These are phyloP conservation scores for Macrocystidia cucumis DNA, from an alignment of 1,284 basidiomycete genomes.

Conservation along the genomic window DNA sequence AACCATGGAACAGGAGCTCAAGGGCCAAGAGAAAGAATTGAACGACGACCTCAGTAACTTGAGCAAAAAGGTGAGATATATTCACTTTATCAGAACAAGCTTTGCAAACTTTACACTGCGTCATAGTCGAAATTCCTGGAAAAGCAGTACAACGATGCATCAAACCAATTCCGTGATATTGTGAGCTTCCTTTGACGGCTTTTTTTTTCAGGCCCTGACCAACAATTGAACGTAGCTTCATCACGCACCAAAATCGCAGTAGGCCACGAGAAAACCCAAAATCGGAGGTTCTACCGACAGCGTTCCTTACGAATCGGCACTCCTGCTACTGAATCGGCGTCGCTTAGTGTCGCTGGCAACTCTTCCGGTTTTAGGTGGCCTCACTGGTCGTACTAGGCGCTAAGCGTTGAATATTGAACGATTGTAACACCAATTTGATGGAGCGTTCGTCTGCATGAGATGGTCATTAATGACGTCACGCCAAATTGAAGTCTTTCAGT, in stretches of 20 bases:
- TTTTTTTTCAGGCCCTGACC: constrained; percentile 4
- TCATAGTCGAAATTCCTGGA: constrained; percentile 79
- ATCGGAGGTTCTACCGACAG: neutral
- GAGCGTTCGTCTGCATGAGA: too few species aligned
- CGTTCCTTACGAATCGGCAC: too few species aligned
- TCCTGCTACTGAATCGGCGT: too few species aligned
- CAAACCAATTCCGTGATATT: constrained; percentile 81
- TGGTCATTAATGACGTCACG: too few species aligned
- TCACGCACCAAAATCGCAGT: constrained; percentile 46
- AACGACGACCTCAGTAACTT: constrained; percentile 74
- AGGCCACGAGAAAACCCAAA: constrained; percentile 4
- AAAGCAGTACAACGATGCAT: constrained; percentile 87
- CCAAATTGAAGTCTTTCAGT: too few species aligned
- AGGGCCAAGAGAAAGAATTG: constrained; percentile 71
- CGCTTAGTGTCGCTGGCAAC: too few species aligned
- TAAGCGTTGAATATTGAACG: too few species aligned
- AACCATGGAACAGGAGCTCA: constrained; percentile 70
- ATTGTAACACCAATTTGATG: too few species aligned
- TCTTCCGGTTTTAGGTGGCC: too few species aligned
- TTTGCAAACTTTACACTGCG: constrained; percentile 3
- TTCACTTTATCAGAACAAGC: neutral
- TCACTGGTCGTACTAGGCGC: too few species aligned
- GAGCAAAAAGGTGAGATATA: constrained; percentile 61
- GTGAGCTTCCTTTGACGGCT: constrained; percentile 34
- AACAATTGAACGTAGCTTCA: constrained; percentile 39